A percentile compares a stretch with the other conserved stretches of the same genome.
phyloP scores from a whole-genome alignment of 495 filamentous ascomycete genomes.

The Friedmanniomyces endolithicus region DNA sequence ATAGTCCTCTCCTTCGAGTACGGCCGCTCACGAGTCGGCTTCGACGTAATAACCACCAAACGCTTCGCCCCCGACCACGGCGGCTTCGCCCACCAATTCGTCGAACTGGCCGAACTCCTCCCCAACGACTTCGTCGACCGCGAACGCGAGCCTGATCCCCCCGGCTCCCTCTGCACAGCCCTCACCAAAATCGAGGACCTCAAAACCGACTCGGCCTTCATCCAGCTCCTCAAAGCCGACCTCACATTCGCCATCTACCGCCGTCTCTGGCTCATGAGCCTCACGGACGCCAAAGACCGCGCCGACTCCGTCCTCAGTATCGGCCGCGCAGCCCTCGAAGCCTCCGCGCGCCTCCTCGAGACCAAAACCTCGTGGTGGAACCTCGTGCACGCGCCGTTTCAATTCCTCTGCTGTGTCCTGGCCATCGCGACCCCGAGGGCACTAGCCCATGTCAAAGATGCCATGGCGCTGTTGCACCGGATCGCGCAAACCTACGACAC shows the following conservation, averaged over 20 bases:
- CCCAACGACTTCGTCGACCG: slow-evolving; percentile 18
- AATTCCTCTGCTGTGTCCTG: slow-evolving; percentile 18
- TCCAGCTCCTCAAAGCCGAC: slow-evolving; percentile 18
- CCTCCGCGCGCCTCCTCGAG: slow-evolving; percentile 6
- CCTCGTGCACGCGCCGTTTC: slow-evolving; percentile 16
- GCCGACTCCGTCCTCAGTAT: slow-evolving; percentile 13
- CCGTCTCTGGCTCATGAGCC: slow-evolving; percentile 19
- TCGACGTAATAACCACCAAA: slow-evolving; percentile 26
- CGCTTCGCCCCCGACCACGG: slow-evolving; percentile 7
- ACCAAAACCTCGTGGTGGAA: slow-evolving; percentile 19
- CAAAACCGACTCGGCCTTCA: slow-evolving; percentile 10
- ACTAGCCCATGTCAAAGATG: slow-evolving; percentile 7
- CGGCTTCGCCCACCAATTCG: slow-evolving; percentile 12
- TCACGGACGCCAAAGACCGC: slow-evolving; percentile 21
- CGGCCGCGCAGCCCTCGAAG: slow-evolving; percentile 7
- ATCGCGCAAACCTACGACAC: slow-evolving; percentile 16
- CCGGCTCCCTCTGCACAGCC: slow-evolving; percentile 12
- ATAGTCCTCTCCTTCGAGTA: slow-evolving; percentile 40
- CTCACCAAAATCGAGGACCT: slow-evolving; percentile 16
- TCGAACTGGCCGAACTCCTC: slow-evolving; percentile 17
- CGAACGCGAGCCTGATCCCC: slow-evolving; percentile 18
- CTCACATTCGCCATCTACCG: slow-evolving; percentile 21
- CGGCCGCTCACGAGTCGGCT: slow-evolving; percentile 36
- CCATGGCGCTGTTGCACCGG: slow-evolving; percentile 3
- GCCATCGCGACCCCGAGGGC: slow-evolving; percentile 15